Percentiles rank a stretch among this genome's conserved stretches.
Conservation (phyloP, 352 stramenopile genomes). For the Globisporangium emineosum region DNA sequence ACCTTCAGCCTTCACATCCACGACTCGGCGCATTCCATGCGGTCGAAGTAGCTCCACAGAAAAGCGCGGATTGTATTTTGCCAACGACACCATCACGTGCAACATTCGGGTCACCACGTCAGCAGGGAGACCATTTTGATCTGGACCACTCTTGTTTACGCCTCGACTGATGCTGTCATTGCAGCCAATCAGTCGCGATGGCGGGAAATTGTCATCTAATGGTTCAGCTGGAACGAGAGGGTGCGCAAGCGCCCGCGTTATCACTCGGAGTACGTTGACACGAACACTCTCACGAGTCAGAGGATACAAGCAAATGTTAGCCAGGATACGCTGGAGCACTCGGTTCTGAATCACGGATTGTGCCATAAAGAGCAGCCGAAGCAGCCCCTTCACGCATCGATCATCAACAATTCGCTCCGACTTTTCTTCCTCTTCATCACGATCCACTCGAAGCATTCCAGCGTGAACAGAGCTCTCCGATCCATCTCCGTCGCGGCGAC, state of each 20-base stretch:
- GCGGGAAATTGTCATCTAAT: conserved; percentile 56
- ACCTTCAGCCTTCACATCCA: conserved; percentile 19
- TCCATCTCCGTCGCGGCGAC: conserved; percentile 37
- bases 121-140: conserved; percentile 45
- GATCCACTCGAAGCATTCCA: conserved; percentile 69
- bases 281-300: conserved; percentile 61
- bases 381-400: conserved; percentile 52
- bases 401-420: conserved; percentile 70
- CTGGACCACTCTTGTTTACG: conserved; percentile 4
- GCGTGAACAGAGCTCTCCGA: conserved; percentile 27
- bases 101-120: conserved; percentile 91
- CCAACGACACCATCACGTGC: conserved; percentile 80
- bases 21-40: conserved; percentile 46
- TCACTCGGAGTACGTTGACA: conserved; percentile 54
- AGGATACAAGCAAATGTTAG: conserved; percentile 81
- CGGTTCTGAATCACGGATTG: conserved; percentile 81
- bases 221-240: conserved; percentile 34
- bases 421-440: conserved; percentile 64
- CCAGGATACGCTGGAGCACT: conserved; percentile 72
- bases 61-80: conserved; percentile 91
- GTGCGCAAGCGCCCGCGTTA: conserved; percentile 47
- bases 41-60: conserved; percentile 83
- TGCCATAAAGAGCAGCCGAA: conserved; percentile 78
- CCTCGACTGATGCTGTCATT: conserved; percentile 21
- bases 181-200: conserved; percentile 52